Base-by-base conservation (phyloP, 108 stramenopile species). In the Chaetoceros muelleri region DNA sequence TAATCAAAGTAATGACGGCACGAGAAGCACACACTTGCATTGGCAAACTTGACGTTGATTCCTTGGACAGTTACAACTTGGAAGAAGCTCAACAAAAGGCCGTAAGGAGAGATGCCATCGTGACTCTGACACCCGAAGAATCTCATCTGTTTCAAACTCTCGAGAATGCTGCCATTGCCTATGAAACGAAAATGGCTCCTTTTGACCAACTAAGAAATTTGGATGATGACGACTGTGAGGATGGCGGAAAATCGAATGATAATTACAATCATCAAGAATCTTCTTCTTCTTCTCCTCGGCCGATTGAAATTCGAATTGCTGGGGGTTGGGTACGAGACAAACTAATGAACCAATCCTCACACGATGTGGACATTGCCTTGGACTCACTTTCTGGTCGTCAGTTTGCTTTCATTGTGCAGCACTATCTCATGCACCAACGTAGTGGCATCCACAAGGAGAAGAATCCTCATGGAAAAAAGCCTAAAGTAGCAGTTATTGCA, bases 281-380 rank as follows among this genome's bases (percentile, higher is more conserved):
- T n/a, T n/a, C n/a, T n/a, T n/a, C n/a, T n/a, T 22, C 28, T 24
- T 20, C n/a, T 3, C 44, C 30, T 24, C 19, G 46, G 17, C 46
- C 53, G 7, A 58, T 75, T 28, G 73, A 68, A 58, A 76, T 87
- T 47, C 67, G 90, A 21, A 66, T 92, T 0, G 86, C 90, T 1
- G 90, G 90, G 21, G 90, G 90, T 18, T 92, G 90, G 90, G 90
- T 92, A 18, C 69, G 90, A 13, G 92, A 93, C 64, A 96, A 93
- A 61, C 54, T 98, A 0, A 61, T 99, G 44, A 81, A 90, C 19
- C 71, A 75, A 46, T 58, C 82, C 31, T 83, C 66, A 53, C 77
- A 90, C 56, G 96, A 99, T 78, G 89, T 99, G 16, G 97, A 99
- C 51, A 69, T 99, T 19, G 95, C 97, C 1, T 63, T 98, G 29